Evolutionary conservation across 2,329 filamentous ascomycete species (phyloP).

Genomic region (Ophiostoma australiae): DNA sequence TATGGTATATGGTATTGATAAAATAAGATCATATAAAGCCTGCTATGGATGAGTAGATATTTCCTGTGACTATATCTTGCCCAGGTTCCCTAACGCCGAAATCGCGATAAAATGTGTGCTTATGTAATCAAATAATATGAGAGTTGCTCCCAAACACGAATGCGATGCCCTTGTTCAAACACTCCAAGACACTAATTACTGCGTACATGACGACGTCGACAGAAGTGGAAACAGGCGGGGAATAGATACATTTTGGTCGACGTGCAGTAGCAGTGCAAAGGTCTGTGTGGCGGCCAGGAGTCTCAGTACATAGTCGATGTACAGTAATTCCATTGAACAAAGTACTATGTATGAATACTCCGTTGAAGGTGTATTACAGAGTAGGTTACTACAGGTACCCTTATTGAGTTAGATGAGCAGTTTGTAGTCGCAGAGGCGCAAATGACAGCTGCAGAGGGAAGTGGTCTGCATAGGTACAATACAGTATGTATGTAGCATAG

Average conservation of each 20-base stretch:
- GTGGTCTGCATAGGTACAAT: background rate
- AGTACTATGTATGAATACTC: too few relatives aligned
- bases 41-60: too few relatives aligned
- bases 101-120: background rate
- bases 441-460: background rate
- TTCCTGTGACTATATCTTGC: background rate
- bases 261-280: constrained; percentile 4
- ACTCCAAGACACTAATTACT: background rate
- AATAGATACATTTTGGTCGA: constrained; percentile 10
- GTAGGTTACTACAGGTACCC: too few relatives aligned
- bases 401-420: too few relatives aligned
- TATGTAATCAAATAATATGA: background rate
- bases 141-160: background rate
- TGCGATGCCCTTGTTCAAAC: background rate
- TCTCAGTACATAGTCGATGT: background rate
- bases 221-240: constrained; percentile 6
- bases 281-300: constrained; percentile 1
- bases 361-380: too few relatives aligned
- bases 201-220: background rate
- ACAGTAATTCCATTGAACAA: too few relatives aligned
- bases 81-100: background rate
- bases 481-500: too few relatives aligned
- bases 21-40: too few relatives aligned
- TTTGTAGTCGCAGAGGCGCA: too few relatives aligned
- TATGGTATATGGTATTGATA: background rate